Evolutionary conservation across 495 filamentous ascomycete species (phyloP).

Genomic region (Friedmanniomyces endolithicus): DNA sequence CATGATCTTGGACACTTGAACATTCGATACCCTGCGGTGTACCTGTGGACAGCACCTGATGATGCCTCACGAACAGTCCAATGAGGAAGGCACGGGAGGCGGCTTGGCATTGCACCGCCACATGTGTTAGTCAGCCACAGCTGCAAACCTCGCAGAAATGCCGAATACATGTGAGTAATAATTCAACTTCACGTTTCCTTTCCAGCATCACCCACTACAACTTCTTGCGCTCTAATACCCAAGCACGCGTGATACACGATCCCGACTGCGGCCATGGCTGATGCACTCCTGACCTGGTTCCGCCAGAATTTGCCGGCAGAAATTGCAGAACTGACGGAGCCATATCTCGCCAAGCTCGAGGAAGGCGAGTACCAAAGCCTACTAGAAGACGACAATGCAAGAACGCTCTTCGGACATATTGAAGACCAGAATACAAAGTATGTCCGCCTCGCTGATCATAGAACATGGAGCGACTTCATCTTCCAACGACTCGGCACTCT

Average conservation of each 20-base stretch:
- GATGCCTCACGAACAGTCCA: too few species aligned
- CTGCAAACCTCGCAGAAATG: too few species aligned
- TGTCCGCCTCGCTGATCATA: slow-evolving; percentile 18
- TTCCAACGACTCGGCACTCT: slow-evolving; percentile 28
- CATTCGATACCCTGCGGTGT: too few species aligned
- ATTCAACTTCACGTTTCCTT: too few species aligned
- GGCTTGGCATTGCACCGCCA: too few species aligned
- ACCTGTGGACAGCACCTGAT: too few species aligned
- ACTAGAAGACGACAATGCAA: slow-evolving; percentile 21
- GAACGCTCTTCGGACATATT: slow-evolving; percentile 24
- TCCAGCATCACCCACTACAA: too few species aligned
- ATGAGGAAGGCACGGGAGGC: too few species aligned
- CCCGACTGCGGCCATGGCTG: slow-evolving; percentile 17
- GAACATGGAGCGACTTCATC: slow-evolving; percentile 29
- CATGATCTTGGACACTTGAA: not conserved
- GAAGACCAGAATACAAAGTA: slow-evolving; percentile 14
- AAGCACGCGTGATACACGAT: too few species aligned
- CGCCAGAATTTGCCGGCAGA: slow-evolving; percentile 26
- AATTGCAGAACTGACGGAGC: slow-evolving; percentile 19
- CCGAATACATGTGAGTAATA: too few species aligned
- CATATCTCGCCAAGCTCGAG: slow-evolving; percentile 21
- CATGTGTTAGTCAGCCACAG: too few species aligned
- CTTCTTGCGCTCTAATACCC: too few species aligned
- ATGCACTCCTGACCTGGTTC: slow-evolving; percentile 23
- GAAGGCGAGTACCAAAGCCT: slow-evolving; percentile 19